Conservation (phyloP, 140 eudicot species). For the Stevia rebaudiana region DNA sequence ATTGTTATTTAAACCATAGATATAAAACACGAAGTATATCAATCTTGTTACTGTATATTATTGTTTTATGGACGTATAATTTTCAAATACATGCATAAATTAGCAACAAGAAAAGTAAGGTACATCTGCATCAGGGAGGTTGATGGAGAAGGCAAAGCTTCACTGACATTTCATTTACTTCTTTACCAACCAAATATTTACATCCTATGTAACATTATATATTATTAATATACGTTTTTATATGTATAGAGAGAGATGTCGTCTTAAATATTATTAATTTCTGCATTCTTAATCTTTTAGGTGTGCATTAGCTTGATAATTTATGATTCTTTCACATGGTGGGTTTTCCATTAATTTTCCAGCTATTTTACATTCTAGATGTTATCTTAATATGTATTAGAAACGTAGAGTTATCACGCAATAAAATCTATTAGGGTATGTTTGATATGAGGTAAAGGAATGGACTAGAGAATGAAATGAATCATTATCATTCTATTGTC, state of each 20-base stretch:
- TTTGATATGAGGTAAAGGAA: too few relatives aligned
- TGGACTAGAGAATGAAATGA: too few relatives aligned
- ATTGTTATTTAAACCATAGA: background rate
- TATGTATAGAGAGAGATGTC: background rate
- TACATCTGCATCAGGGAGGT: background rate
- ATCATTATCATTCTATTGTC: too few relatives aligned
- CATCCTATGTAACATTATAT: background rate
- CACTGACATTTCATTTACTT: conserved; percentile 3
- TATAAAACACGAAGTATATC: background rate
- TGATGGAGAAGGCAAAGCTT: background rate
- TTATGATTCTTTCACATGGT: too few relatives aligned
- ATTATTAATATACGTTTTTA: too few relatives aligned
- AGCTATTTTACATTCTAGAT: too few relatives aligned
- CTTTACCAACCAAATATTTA: conserved; percentile 4
- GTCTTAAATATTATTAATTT: background rate
- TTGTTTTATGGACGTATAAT: background rate
- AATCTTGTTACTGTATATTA: background rate
- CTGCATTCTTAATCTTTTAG: background rate
- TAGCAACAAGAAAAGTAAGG: background rate
- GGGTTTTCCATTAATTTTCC: too few relatives aligned
- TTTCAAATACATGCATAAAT: background rate
- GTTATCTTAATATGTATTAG: too few relatives aligned
- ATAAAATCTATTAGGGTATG: too few relatives aligned
- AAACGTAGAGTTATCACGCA: too few relatives aligned
- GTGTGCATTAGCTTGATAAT: too few relatives aligned